Conservation (phyloP, 2,329 filamentous ascomycete genomes). For the Beauveria rudraprayagi region DNA sequence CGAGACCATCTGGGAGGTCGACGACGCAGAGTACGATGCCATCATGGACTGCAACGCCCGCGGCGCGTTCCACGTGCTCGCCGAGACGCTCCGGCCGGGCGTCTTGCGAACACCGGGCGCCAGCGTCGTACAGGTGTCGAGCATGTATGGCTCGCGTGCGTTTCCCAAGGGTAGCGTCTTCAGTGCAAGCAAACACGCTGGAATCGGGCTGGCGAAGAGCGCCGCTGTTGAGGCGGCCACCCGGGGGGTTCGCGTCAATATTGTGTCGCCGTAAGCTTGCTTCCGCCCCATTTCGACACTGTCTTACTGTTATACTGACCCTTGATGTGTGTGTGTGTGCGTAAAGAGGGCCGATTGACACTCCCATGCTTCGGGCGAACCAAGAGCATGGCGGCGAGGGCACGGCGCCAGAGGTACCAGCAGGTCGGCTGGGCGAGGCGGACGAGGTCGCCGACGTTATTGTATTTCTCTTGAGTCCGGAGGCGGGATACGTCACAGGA, state of each 20-base stretch:
- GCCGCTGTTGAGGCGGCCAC: neutral
- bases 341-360: neutral
- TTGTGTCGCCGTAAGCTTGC: neutral
- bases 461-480: neutral
- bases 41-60: neutral
- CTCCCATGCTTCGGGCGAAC: neutral
- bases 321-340: neutral
- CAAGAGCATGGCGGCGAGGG: neutral
- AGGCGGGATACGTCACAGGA: neutral
- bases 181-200: neutral
- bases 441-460: neutral
- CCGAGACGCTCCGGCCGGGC: neutral
- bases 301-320: neutral
- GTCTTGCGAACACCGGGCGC: neutral
- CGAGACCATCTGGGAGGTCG: neutral
- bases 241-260: neutral
- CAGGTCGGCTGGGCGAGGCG: neutral
- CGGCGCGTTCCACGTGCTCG: neutral
- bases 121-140: neutral
- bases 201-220: neutral
- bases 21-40: neutral
- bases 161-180: neutral
- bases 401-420: neutral
- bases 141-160: neutral
- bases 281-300: neutral